These are phyloP conservation scores for Phaffia australis DNA, from an alignment of 768 basidiomycete genomes.

Conservation along the genomic window DNA sequence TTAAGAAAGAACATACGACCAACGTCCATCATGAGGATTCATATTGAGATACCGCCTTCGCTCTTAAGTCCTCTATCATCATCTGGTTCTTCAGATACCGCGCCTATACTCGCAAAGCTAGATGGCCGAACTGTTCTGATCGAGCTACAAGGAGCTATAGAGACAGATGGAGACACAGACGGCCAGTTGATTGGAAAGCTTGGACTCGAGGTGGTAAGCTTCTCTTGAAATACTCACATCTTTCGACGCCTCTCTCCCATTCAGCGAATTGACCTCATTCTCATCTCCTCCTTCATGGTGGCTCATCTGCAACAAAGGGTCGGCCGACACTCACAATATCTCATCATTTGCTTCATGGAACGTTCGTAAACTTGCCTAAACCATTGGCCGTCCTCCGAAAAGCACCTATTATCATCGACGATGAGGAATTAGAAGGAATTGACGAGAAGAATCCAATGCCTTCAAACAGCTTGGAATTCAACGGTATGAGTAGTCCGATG, in stretches of 20 bases:
- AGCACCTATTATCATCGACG: constrained; percentile 9
- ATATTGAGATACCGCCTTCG: constrained; percentile 23
- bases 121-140: constrained; percentile 73
- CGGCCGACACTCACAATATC: constrained; percentile 73
- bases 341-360: constrained; percentile 83
- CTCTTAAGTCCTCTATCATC: constrained; percentile 18
- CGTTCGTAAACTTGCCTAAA: constrained; percentile 60
- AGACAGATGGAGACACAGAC: constrained; percentile 55
- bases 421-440: constrained; percentile 23
- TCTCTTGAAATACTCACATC: not conserved
- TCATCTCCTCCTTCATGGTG: not conserved
- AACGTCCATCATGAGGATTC: constrained; percentile 20
- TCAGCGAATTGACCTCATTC: not conserved
- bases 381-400: constrained; percentile 62
- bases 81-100: not conserved
- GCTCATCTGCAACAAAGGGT: constrained; percentile 42
- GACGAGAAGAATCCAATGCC: constrained; percentile 26
- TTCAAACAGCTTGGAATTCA: constrained; percentile 31
- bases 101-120: constrained; percentile 48
- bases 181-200: constrained; percentile 71
- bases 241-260: not conserved
- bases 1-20: no score
- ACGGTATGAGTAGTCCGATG: constrained; percentile 4
- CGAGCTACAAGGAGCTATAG: constrained; percentile 75
- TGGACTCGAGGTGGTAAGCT: constrained; percentile 47